phyloP scores from a whole-genome alignment of 1,284 basidiomycete species.

The Baeospora myosura region DNA sequence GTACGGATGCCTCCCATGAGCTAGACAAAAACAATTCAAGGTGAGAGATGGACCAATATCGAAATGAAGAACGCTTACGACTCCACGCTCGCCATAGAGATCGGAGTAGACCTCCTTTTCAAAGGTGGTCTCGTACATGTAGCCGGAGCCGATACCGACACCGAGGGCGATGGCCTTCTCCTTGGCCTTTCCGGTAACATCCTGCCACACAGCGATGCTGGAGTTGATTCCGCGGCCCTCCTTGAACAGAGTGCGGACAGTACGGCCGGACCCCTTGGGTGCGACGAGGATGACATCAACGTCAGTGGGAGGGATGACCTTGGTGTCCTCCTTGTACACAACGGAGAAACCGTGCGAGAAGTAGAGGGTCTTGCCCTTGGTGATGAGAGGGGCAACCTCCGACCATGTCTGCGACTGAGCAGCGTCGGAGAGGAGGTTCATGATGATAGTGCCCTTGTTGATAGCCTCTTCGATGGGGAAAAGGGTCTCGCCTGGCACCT shows the following conservation, averaged over 20 bases:
- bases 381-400: conserved; percentile 83
- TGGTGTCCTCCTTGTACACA: conserved; percentile 96
- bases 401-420: conserved; percentile 96
- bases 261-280: conserved; percentile 97
- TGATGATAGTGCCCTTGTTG: conserved; percentile 93
- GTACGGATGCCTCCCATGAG: conserved; percentile 97
- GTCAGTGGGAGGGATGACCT: conserved; percentile 86
- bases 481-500: conserved; percentile 94
- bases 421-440: conserved; percentile 99
- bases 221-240: conserved; percentile 98
- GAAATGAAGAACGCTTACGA: conserved; percentile 51
- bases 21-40: conserved; percentile 28
- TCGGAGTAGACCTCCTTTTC: conserved; percentile 99
- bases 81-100: conserved; percentile 99
- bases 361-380: conserved; percentile 99
- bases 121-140: conserved; percentile 98
- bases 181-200: conserved; percentile 95
- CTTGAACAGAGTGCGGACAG: conserved; percentile 99
- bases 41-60: conserved; percentile 12
- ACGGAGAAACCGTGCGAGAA: conserved; percentile 99
- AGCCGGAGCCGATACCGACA: conserved; percentile 93
- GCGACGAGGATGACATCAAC: conserved; percentile 99
- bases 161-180: conserved; percentile 96
- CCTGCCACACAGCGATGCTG: conserved; percentile 82
- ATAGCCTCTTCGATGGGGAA: conserved; percentile 99